Evolutionary conservation across 2,329 filamentous ascomycete species (phyloP).

Genomic region (Bimuria novae-zelandiae): DNA sequence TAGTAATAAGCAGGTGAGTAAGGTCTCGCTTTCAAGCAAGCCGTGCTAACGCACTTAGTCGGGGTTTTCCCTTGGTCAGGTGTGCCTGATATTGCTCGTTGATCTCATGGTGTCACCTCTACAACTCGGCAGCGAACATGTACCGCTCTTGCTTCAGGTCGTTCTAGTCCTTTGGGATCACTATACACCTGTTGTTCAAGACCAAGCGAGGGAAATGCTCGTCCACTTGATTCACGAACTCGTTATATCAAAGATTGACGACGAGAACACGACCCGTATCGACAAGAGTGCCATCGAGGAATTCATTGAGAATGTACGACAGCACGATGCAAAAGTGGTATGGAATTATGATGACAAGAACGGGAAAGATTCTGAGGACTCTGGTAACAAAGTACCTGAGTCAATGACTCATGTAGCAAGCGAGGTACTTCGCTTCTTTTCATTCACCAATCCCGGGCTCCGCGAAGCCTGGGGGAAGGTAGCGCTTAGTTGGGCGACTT

Average conservation of each 20-base stretch:
- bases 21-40: neutral
- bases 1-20: constrained; percentile 37
- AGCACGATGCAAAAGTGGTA: constrained; percentile 80
- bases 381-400: constrained; percentile 78
- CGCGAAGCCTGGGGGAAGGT: constrained; percentile 90
- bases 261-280: constrained; percentile 65
- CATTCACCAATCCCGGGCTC: constrained; percentile 80
- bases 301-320: constrained; percentile 83
- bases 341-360: constrained; percentile 97
- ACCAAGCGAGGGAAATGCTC: constrained; percentile 96
- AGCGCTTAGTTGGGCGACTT: constrained; percentile 93
- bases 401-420: constrained; percentile 85
- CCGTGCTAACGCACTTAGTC: constrained; percentile 51
- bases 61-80: constrained; percentile 88
- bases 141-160: constrained; percentile 86
- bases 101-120: constrained; percentile 95
- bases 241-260: constrained; percentile 75
- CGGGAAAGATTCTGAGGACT: constrained; percentile 69
- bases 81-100: constrained; percentile 90
- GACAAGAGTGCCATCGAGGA: constrained; percentile 80
- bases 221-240: constrained; percentile 97
- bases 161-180: constrained; percentile 97
- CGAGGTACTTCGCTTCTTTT: constrained; percentile 84
- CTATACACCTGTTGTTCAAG: constrained; percentile 91
- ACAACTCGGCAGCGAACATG: constrained; percentile 74